Conservation (phyloP, 1,139 yeast genomes). For the Yamadazyma trypodendri region DNA sequence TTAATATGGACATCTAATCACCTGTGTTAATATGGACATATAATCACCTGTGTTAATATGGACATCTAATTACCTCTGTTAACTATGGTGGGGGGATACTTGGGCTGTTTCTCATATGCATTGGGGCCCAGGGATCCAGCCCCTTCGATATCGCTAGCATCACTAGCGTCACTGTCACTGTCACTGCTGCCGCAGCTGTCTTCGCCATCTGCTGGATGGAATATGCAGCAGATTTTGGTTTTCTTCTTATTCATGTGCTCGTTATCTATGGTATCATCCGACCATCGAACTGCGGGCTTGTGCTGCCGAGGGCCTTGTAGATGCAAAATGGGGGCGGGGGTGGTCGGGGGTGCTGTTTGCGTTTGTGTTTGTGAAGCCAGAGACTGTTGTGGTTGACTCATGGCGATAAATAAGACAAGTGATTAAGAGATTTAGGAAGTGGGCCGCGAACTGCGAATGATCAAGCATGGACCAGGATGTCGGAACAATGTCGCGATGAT, state of each 20-base stretch:
- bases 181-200: slow-evolving; percentile 36
- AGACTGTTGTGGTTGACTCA: not conserved
- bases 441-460: no score
- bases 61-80: no score
- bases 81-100: no score
- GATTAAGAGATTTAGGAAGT: no score
- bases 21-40: no score
- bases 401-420: not conserved
- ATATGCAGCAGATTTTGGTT: slow-evolving; percentile 93
- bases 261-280: slow-evolving; percentile 82
- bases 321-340: slow-evolving; percentile 10
- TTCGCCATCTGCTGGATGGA: slow-evolving; percentile 80
- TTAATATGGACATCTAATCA: no score
- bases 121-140: slow-evolving; percentile 45
- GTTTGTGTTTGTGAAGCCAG: slow-evolving; percentile 5
- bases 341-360: not conserved
- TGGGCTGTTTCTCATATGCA: slow-evolving; percentile 76
- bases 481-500: no score
- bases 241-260: slow-evolving; percentile 86
- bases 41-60: no score
- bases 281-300: slow-evolving; percentile 70
- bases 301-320: slow-evolving; percentile 12
- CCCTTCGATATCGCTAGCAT: slow-evolving; percentile 20
- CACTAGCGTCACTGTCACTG: slow-evolving; percentile 40
- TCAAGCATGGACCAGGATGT: no score